Base-by-base conservation (phyloP, 78 protist species). In the Reticulomyxa filosa region DNA sequence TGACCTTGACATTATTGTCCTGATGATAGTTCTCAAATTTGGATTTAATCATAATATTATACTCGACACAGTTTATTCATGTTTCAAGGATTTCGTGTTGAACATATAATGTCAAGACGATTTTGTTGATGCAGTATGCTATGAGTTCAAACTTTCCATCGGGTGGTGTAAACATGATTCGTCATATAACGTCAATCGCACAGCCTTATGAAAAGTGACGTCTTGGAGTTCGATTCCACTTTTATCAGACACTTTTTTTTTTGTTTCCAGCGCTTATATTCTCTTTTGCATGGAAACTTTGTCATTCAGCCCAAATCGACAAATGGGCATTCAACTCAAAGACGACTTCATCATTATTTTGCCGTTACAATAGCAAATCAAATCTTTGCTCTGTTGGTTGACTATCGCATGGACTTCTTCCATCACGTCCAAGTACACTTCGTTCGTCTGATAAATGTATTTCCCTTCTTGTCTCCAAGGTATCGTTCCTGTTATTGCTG, bases 91-190 rank as follows among this genome's bases (percentile, higher is more conserved):
- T 46, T 17, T n/a, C n/a, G n/a, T n/a, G n/a, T n/a, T n/a, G n/a
- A n/a, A n/a, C n/a, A n/a, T n/a, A n/a, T n/a, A 89, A 89, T 23
- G 98, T 94, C 10, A 79, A 67, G 39, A 66, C 59, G 38, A 93
- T 77, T 55, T 79, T 78, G 30, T 90, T 75, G 8, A 83, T 73
- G 55, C 96, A 87, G 72, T 89, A 86, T 71, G 57, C 56, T 95
- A 93, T 93, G 55, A 93, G 77, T 69, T 85, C 92, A 65, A 93
- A 93, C 52, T 85, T 89, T 30, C 98, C 98, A 36, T 93, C 98
- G 11, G 96, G 96, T n/a, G 98, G 98, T 38, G 84, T 57, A 74
- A 93, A 89, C 23, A 80, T 65, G 38, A 90, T 83, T 48, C 71
- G 23, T 83, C 91, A 46, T 83, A 90, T 38, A 69, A 65, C 32